Evolutionary conservation across 768 basidiomycete species (phyloP), one percentile per base, ranked within the genome.

Genomic region (Macrolepiota dolichaula): DNA sequence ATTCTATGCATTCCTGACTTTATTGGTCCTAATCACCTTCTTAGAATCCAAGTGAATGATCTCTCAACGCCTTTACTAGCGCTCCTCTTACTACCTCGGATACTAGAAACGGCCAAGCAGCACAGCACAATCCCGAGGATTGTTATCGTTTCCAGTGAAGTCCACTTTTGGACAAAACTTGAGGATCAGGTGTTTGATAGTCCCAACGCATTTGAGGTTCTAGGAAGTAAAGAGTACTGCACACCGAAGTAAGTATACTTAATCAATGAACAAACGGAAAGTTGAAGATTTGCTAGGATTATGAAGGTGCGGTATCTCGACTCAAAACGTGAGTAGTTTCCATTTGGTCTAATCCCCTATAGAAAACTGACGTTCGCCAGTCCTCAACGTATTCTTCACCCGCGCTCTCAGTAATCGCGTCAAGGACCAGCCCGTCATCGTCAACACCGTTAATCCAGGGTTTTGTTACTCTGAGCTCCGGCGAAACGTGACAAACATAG

Each of bases 11-110:
- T 13, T 15, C 9, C 27, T 9, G 10, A 9, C n/a, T 32, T 9
- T 37, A 4, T 27, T 40, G n/a, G 5, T 51, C 37, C 46, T 56
- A 11, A 50, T 6, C 40, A 13, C 5, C 22, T 13, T 32, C 7
- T 7, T 55, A 84, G 81, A 12, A 50, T 82, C 0, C 80, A 83
- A 64, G 75, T 79, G 36, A 82, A 83, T 65, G 64, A 72, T 62
- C 67, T 84, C 6, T 70, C 77, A 5, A 72, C 72, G 11, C 67
- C 74, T 1, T 68, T 81, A 2, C 69, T 80, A 1, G 66, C 72
- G 2, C 52, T 82, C 9, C 71, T 74, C 10, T 67, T 84, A 0
- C 68, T 81, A 0, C 81, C 82, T 1, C 66, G 59, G 22, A 71
- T 83, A 66, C 42, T 74, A 5, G 64, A 72, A 36, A 76, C 80